A percentile compares a stretch with the other conserved stretches of the same genome.
Evolutionary conservation across 345 rosid genomes (phyloP).

Genomic region (Populus simonii): DNA sequence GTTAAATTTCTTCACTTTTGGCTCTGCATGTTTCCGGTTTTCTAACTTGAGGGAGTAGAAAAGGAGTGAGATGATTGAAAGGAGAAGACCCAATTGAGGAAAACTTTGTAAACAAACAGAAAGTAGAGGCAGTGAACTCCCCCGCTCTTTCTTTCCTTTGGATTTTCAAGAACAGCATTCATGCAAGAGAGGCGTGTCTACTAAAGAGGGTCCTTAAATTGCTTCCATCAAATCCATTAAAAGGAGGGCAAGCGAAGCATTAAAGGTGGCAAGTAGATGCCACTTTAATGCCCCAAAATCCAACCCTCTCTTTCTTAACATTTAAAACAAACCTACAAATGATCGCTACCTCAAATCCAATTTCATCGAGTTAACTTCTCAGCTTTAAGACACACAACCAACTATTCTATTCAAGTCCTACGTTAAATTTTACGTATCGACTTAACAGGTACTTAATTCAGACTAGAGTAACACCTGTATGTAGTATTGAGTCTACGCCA

Average conservation of each 20-base stretch:
- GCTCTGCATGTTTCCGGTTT: background rate
- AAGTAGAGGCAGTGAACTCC: background rate
- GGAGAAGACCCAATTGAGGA: background rate
- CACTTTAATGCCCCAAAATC: constrained; percentile 43
- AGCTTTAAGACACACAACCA: background rate
- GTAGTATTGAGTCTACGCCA: no score
- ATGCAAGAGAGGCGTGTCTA: constrained; percentile 27
- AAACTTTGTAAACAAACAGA: background rate
- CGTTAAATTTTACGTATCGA: background rate
- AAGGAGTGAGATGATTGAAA: background rate
- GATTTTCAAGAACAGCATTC: constrained; percentile 1
- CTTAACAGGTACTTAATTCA: no score
- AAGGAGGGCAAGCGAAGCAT: constrained; percentile 49
- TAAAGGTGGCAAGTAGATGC: constrained; percentile 43
- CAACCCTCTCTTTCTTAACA: constrained; percentile 15
- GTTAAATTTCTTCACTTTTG: background rate
- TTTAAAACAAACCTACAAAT: constrained; percentile 35
- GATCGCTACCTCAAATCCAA: constrained; percentile 11
- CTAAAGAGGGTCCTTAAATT: constrained; percentile 40
- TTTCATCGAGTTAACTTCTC: background rate
- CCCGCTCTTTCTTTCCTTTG: background rate
- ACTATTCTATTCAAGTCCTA: background rate
- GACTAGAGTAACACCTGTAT: no score
- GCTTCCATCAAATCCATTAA: constrained; percentile 40
- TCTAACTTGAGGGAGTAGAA: background rate